phyloP scores from a whole-genome alignment of 139 green algal genomes.

The Tetradesmus obliquus region DNA sequence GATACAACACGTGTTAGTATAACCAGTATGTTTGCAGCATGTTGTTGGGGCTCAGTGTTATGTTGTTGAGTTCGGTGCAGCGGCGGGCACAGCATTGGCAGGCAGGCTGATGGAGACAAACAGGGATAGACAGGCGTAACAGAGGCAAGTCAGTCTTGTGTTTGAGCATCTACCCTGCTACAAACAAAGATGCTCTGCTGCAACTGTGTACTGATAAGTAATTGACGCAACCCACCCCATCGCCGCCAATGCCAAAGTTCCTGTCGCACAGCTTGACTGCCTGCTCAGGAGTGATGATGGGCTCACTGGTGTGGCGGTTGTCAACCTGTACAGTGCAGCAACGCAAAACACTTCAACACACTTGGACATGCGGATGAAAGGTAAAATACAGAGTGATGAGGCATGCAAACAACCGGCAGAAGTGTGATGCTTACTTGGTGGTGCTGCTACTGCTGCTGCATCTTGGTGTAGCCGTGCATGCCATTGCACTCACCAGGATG shows the following conservation, averaged over 20 bases:
- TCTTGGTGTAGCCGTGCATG: neutral
- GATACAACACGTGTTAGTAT: neutral
- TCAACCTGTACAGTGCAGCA: conserved; percentile 82
- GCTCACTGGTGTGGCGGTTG: conserved; percentile 84
- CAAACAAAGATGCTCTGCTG: no score
- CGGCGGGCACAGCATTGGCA: neutral
- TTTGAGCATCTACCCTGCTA: no score
- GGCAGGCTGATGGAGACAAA: no score
- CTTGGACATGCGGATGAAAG: neutral
- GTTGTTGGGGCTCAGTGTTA: no score
- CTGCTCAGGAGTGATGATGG: conserved; percentile 83
- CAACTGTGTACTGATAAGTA: no score
- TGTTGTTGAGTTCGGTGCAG: neutral
- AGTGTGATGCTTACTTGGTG: neutral
- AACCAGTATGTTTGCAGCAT: neutral
- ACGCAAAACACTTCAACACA: neutral
- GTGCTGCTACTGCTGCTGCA: neutral
- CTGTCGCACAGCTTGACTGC: conserved; percentile 91
- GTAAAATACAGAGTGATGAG: neutral
- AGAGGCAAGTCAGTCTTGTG: no score
- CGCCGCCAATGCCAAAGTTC: conserved; percentile 97
- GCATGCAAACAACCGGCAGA: neutral
- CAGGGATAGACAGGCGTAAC: no score
- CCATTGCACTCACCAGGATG: conserved; percentile 80
- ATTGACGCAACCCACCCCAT: conserved; percentile 79